Evolutionary conservation across 345 rosid species (phyloP).

Genomic region (Eucalyptus leucophloia): DNA sequence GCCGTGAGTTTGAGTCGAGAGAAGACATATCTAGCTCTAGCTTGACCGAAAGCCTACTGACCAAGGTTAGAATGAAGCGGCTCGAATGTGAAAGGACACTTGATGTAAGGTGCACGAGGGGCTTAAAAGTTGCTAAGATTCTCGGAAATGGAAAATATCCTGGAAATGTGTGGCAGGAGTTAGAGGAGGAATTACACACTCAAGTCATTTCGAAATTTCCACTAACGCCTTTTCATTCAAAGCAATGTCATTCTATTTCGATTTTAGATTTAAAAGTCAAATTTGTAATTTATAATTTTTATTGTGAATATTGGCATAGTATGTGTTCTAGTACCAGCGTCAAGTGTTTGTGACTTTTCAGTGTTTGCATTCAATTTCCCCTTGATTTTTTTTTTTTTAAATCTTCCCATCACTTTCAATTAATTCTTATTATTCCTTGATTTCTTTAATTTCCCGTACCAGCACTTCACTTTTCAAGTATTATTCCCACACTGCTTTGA

Average conservation of each 20-base stretch:
- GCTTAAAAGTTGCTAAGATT: not conserved
- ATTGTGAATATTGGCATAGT: not conserved
- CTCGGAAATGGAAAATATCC: not conserved
- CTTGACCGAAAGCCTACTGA: not conserved
- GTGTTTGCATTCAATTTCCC: not conserved
- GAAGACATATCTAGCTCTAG: not conserved
- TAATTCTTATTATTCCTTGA: not conserved
- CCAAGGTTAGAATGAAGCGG: not conserved
- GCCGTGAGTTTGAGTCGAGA: not conserved
- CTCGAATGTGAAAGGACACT: not conserved
- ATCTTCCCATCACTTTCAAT: not conserved
- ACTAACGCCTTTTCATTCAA: not conserved
- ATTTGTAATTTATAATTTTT: not conserved
- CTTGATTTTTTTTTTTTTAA: not conserved
- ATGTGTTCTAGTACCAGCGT: not conserved
- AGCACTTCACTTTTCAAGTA: not conserved
- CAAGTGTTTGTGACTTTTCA: not conserved
- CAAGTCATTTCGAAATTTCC: not conserved
- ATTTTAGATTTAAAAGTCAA: not conserved
- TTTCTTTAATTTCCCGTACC: not conserved
- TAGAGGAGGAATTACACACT: not conserved
- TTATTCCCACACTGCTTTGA: not conserved
- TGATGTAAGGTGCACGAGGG: not conserved
- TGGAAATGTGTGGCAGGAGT: not conserved
- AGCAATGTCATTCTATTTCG: not conserved